Evolutionary conservation across 345 rosid genomes (phyloP), one percentile per base, ranked within the genome.

Genomic region (Raphanus sativus): DNA sequence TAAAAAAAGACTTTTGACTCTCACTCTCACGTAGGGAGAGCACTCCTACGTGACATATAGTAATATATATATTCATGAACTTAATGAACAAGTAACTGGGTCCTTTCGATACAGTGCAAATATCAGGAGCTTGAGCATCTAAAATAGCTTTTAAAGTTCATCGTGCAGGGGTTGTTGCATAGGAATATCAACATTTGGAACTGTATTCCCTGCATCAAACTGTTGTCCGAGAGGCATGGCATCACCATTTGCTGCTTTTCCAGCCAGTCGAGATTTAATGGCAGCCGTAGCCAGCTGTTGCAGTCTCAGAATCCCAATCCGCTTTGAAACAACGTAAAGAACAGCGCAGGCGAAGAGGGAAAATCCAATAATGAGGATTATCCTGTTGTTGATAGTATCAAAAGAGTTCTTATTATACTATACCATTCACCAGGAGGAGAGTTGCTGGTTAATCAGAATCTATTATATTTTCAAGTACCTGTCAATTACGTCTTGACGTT

Each of bases 401-500:
- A 30, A 59, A 42, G 60, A 54, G 69, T 70, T 28, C 64, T 45
- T 0, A 33, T 11, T 68, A 5, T 48, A 66, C 62, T 52, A 52
- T 28, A 5, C 45, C 15, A 52, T 12, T 26, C 36, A 67, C 16
- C 25, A 11, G 5, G 4, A 74, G 15, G 9, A 30, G 45, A 5
- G 48, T 52, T 17, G 42, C 71, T 74, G 50, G 11, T 30, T 12
- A 17, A 61, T 8, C 5, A 40, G 12, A 62, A 25, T 69, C 4
- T 8, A n/a, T 62, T 33, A 3, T 64, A 26, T 3, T 25, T 40
- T 50, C 63, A 32, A 66, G 28, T 82, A 89, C 97, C 96, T 88
- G 82, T 92, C 98, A 42, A 92, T 79, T 30, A 95, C 89, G 79
- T 95, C 98, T 80, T 92, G 98, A 10, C 93, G 92, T 78, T 91